These are phyloP conservation scores for Kondoa malvinella DNA, from an alignment of 768 basidiomycete genomes.

Conservation along the genomic window DNA sequence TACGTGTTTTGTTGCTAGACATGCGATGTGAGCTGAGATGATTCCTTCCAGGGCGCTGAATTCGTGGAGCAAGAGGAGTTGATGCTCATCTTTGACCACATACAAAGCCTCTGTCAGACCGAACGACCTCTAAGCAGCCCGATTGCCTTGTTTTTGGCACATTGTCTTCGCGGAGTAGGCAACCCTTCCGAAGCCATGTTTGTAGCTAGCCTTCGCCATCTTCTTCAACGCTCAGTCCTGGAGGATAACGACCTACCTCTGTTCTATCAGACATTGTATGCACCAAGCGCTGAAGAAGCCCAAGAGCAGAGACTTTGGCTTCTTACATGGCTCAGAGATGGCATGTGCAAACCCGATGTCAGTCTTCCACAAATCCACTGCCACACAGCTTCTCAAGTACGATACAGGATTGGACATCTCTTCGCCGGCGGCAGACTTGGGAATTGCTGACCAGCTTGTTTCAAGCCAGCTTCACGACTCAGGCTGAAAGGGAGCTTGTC, in stretches of 20 bases:
- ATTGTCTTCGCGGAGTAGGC: conserved; percentile 64
- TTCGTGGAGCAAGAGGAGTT: conserved; percentile 26
- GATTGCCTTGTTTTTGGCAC: conserved; percentile 61
- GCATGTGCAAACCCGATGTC: conserved; percentile 14
- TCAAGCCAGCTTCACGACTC: conserved; percentile 14
- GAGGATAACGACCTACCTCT: conserved; percentile 74
- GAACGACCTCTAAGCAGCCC: conserved; percentile 40
- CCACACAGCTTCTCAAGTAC: not conserved
- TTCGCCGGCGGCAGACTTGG: conserved; percentile 24
- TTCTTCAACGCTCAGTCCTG: conserved; percentile 69
- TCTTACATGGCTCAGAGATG: conserved; percentile 20
- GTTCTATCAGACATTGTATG: conserved; percentile 70
- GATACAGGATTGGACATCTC: conserved; percentile 25
- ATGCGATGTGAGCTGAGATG: not conserved
- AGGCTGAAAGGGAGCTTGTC: conserved; percentile 10
- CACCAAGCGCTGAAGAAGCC: conserved; percentile 18
- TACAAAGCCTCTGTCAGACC: conserved; percentile 14
- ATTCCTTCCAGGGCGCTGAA: not conserved
- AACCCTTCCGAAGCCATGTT: conserved; percentile 79
- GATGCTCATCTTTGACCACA: conserved; percentile 21
- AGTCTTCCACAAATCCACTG: not conserved
- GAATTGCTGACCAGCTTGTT: conserved; percentile 24
- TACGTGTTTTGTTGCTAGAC: conserved; percentile 30
- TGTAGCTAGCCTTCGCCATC: conserved; percentile 66
- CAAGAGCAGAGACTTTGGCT: conserved; percentile 22